phyloP scores from a whole-genome alignment of 2,329 filamentous ascomycete genomes.

The Berkeleyomyces basicola region DNA sequence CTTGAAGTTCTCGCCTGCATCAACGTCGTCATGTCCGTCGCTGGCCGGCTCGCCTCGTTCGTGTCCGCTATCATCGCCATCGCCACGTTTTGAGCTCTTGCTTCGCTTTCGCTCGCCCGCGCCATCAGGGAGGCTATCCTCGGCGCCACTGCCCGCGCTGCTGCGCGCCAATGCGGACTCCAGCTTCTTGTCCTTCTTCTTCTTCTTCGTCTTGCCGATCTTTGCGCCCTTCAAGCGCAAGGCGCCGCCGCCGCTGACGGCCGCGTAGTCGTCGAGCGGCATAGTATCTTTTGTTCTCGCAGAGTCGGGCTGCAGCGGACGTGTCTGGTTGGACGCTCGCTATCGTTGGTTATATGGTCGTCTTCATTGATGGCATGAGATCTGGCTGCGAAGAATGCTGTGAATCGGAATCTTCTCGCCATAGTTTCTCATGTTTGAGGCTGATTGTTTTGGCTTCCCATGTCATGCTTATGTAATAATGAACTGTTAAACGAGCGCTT shows the following conservation, averaged over 20 bases:
- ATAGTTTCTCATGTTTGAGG: not conserved
- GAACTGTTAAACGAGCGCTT: not conserved
- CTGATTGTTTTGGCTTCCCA: not conserved
- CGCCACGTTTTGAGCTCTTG: conserved; percentile 15
- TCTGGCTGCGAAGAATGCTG: not conserved
- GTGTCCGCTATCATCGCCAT: not conserved
- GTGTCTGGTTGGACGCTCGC: not conserved
- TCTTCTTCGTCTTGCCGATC: conserved; percentile 48
- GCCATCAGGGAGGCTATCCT: conserved; percentile 17
- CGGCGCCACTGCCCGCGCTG: not conserved
- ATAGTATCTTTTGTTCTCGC: conserved; percentile 25
- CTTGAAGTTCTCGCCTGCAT: conserved; percentile 34
- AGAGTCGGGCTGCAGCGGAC: not conserved
- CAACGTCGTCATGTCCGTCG: conserved; percentile 19
- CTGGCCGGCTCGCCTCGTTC: conserved; percentile 18
- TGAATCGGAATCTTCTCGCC: not conserved
- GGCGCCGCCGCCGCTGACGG: conserved; percentile 49
- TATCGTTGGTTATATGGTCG: not conserved
- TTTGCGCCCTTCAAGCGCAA: conserved; percentile 73
- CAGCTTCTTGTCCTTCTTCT: conserved; percentile 24
- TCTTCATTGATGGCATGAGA: not conserved
- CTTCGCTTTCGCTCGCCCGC: conserved; percentile 17
- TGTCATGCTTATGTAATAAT: not conserved
- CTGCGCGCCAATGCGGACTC: conserved; percentile 25
- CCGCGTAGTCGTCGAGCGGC: conserved; percentile 59